Evolutionary conservation across 2,329 filamentous ascomycete species (phyloP), one percentile per base, ranked within the genome.

Genomic region (Triangularia verruculosa): DNA sequence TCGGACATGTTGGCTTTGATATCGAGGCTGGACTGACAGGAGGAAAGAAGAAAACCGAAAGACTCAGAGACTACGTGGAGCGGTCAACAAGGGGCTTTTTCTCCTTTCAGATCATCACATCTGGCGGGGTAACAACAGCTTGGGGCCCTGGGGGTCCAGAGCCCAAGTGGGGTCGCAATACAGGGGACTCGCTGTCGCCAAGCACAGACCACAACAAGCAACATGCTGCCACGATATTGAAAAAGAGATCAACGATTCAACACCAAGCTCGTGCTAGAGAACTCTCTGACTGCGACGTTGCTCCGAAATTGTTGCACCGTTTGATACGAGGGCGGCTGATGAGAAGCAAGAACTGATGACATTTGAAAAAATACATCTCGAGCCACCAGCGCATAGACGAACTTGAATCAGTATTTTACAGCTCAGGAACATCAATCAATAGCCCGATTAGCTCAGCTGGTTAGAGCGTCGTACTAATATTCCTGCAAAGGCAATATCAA

Each of bases 1-100:
- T 72, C 77, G 17, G 70, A 62, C 71, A 72, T 72, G 43, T 30
- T 52, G 34, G 34, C 24, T 24, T 25, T 24, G 13, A 2, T 54
- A 39, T 39, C 13, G 56, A 13, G 5, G 25, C 24, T 27, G 25
- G 15, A 28, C 24, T 59, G 32, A 11, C 58, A 13, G 17, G 20
- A 30, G 7, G 15, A 28, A 17, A 52, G 47, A 28, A n/a, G 15
- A 24, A n/a, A 28, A n/a, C 25, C 30, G 20, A 32, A 15, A 22
- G n/a, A 28, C 20, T 25, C 15, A 51, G 25, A 59, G 52, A 59
- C 30, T 34, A 57, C 13, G n/a, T 34, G 15, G 20, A 52, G 57
- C 57, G 57, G 57, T 59, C 57, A 59, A 52, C 25, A 43, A 43
- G 56, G 56, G 20, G 32, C 22, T 47, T 58, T 58, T 58, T 34